Evolutionary conservation across 352 stramenopile genomes (phyloP).

Genomic region (Pythium folliculosum): DNA sequence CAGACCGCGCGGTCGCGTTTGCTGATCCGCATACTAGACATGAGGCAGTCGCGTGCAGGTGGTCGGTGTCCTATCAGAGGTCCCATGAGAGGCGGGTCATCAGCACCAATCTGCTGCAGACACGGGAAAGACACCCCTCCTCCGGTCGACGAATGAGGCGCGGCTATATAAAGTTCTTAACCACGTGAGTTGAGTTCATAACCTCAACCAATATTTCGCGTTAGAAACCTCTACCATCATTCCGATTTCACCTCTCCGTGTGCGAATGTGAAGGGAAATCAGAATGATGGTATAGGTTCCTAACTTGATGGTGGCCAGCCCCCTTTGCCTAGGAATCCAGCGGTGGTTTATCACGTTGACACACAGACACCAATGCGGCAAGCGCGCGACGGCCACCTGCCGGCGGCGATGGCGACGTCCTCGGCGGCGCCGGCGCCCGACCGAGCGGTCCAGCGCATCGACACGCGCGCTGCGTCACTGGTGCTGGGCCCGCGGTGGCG

Average conservation of each 20-base stretch:
- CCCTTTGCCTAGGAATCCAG: not conserved
- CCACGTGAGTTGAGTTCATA: no score
- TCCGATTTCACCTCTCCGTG: no score
- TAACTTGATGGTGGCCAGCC: no score
- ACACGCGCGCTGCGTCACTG: not conserved
- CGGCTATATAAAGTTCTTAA: no score
- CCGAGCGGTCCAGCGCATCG: not conserved
- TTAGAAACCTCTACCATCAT: conserved; percentile 13
- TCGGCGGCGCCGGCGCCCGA: not conserved
- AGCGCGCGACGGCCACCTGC: not conserved
- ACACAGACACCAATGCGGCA: not conserved
- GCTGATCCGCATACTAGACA: not conserved
- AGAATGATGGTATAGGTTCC: no score
- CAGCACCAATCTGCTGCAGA: no score
- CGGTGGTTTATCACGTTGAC: not conserved
- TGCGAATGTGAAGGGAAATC: no score
- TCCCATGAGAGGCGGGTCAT: no score
- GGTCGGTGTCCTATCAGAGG: not conserved
- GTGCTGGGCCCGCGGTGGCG: not conserved
- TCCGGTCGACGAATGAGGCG: no score
- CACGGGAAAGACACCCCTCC: no score
- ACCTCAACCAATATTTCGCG: no score
- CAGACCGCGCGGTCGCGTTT: not conserved
- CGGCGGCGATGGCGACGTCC: conserved; percentile 20
- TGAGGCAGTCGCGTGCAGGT: not conserved